These are phyloP conservation scores for Exophiala spinifera DNA, from an alignment of 2,329 filamentous ascomycete species.

Conservation along the genomic window DNA sequence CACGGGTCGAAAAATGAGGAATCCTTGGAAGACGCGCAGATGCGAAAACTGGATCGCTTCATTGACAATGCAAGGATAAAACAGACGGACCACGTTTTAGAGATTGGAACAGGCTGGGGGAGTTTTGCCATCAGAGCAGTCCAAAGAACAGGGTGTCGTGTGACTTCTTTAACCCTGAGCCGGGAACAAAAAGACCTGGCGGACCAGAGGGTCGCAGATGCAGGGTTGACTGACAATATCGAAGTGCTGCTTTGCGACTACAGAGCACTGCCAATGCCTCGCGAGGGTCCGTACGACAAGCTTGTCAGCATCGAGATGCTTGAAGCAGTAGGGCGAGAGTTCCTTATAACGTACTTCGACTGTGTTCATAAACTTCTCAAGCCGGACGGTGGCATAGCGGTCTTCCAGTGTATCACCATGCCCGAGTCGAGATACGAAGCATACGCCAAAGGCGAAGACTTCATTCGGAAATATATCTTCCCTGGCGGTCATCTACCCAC, in stretches of 20 bases:
- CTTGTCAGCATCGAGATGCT: conserved; percentile 75
- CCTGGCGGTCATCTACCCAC: conserved; percentile 70
- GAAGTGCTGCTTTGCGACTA: conserved; percentile 68
- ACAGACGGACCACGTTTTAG: conserved; percentile 64
- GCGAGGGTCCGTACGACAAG: conserved; percentile 60
- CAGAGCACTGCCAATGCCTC: conserved; percentile 55
- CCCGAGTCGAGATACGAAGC: conserved; percentile 65
- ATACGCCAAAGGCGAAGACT: conserved; percentile 66
- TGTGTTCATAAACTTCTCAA: conserved; percentile 64
- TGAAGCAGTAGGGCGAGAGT: conserved; percentile 68
- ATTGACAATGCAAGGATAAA: conserved; percentile 64
- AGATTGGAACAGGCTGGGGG: conserved; percentile 75
- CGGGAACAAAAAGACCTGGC: conserved; percentile 67
- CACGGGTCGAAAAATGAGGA: conserved; percentile 54
- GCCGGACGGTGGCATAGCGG: conserved; percentile 61
- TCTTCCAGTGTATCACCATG: conserved; percentile 77
- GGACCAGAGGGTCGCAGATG: conserved; percentile 60
- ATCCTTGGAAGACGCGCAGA: conserved; percentile 62
- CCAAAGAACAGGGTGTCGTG: conserved; percentile 61
- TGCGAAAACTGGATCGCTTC: conserved; percentile 64
- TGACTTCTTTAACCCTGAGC: conserved; percentile 67
- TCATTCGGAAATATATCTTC: conserved; percentile 75
- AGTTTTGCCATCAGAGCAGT: conserved; percentile 70
- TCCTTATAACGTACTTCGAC: conserved; percentile 64
- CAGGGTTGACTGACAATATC: conserved; percentile 60